Conservation (phyloP, 345 rosid genomes). For the Bruguiera sexangula region DNA sequence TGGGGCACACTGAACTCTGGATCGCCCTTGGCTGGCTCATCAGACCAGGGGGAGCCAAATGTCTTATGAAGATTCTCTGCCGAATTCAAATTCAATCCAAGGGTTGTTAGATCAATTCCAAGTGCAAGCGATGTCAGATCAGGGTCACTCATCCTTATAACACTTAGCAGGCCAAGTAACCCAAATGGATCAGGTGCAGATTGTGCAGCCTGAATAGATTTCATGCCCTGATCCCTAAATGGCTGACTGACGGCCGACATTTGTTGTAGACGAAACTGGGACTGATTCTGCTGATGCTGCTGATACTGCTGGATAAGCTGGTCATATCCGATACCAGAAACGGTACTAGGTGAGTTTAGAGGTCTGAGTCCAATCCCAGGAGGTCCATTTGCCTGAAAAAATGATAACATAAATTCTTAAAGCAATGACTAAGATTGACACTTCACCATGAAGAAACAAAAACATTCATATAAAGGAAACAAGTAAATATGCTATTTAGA, state of each 20-base stretch:
- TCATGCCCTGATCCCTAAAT: constrained; percentile 79
- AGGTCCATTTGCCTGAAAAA: constrained; percentile 69
- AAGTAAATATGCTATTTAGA: no score
- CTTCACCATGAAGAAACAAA: neutral
- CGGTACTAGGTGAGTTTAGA: constrained; percentile 64
- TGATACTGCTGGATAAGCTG: constrained; percentile 87
- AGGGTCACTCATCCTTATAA: constrained; percentile 74
- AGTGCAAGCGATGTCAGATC: constrained; percentile 77
- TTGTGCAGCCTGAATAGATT: constrained; percentile 56
- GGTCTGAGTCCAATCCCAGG: constrained; percentile 90
- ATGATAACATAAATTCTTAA: constrained; percentile 9
- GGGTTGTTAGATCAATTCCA: constrained; percentile 91
- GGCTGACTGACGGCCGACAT: constrained; percentile 83
- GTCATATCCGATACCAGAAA: constrained; percentile 72
- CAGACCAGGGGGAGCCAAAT: constrained; percentile 99
- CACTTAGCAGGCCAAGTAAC: constrained; percentile 73
- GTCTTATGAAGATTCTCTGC: constrained; percentile 89
- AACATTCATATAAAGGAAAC: neutral
- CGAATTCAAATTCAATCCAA: constrained; percentile 90
- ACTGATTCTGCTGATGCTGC: constrained; percentile 77
- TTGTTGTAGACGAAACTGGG: constrained; percentile 89
- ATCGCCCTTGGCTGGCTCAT: constrained; percentile 91
- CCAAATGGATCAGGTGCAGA: constrained; percentile 77
- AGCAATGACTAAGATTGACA: neutral
- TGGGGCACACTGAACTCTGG: constrained; percentile 87